Conservation (phyloP, 495 filamentous ascomycete species). For the Penicillium canariense region DNA sequence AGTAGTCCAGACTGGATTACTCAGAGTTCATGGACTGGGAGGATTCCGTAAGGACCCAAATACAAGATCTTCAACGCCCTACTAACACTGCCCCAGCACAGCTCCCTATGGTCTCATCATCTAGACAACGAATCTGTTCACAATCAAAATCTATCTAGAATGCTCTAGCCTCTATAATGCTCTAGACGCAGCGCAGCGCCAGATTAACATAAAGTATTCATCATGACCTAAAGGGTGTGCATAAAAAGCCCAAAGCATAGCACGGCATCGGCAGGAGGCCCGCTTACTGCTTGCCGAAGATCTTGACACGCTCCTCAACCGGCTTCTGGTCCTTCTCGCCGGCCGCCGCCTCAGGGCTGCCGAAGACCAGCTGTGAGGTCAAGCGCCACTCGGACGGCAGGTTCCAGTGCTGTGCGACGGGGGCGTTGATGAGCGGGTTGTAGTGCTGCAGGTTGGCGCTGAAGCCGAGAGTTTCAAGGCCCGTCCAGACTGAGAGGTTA, state of each 20-base stretch:
- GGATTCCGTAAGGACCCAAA: too few species aligned
- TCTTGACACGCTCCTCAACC: constrained; percentile 23
- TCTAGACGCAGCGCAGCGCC: not conserved
- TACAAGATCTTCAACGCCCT: not conserved
- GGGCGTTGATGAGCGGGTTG: constrained; percentile 49
- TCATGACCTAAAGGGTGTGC: not conserved
- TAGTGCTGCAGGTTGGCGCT: constrained; percentile 58
- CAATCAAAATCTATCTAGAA: not conserved
- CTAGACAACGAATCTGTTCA: not conserved
- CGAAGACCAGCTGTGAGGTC: constrained; percentile 53
- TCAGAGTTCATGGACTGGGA: not conserved
- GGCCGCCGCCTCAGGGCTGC: constrained; percentile 33
- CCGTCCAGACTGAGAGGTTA: constrained; percentile 45
- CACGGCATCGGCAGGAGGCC: not conserved
- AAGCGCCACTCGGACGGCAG: constrained; percentile 48
- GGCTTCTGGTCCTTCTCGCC: constrained; percentile 23
- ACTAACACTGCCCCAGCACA: too few species aligned
- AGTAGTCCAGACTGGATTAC: not conserved
- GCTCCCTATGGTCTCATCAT: too few species aligned
- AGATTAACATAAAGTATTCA: constrained; percentile 5
- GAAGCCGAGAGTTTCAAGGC: constrained; percentile 49
- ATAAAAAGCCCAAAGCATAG: not conserved
- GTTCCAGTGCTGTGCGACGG: constrained; percentile 42
- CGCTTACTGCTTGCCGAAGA: constrained; percentile 23
- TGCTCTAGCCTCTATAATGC: not conserved